Conservation (phyloP, 306 rosid genomes). For the Argentina anserina region DNA sequence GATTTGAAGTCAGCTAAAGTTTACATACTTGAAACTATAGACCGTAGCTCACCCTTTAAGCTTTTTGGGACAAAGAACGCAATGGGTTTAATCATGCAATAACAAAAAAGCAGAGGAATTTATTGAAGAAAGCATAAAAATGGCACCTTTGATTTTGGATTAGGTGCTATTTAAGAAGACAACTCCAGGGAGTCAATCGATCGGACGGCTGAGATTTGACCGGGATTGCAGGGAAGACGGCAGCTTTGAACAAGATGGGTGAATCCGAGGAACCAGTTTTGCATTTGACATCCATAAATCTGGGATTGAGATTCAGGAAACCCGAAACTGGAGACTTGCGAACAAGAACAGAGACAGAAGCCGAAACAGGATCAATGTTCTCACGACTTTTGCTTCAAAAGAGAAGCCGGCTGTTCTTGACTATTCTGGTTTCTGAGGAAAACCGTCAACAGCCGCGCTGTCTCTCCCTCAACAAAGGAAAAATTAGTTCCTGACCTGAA, state of each 20-base stretch:
- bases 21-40: neutral
- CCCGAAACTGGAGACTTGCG: neutral
- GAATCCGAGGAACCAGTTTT: neutral
- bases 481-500: neutral
- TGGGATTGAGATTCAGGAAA: neutral
- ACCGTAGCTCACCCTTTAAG: neutral
- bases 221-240: neutral
- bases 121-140: neutral
- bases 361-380: too few relatives aligned
- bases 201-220: neutral
- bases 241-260: neutral
- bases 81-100: neutral
- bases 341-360: neutral
- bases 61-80: neutral
- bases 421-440: neutral
- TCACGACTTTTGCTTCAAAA: neutral
- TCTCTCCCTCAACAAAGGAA: neutral
- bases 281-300: conserved; percentile 8
- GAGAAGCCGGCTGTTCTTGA: neutral
- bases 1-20: neutral
- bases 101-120: neutral
- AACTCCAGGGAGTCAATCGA: neutral
- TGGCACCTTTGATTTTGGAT: neutral
- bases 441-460: neutral
- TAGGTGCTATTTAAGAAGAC: neutral